phyloP scores from a whole-genome alignment of 495 filamentous ascomycete genomes.

The Chaetomium cochliodes region DNA sequence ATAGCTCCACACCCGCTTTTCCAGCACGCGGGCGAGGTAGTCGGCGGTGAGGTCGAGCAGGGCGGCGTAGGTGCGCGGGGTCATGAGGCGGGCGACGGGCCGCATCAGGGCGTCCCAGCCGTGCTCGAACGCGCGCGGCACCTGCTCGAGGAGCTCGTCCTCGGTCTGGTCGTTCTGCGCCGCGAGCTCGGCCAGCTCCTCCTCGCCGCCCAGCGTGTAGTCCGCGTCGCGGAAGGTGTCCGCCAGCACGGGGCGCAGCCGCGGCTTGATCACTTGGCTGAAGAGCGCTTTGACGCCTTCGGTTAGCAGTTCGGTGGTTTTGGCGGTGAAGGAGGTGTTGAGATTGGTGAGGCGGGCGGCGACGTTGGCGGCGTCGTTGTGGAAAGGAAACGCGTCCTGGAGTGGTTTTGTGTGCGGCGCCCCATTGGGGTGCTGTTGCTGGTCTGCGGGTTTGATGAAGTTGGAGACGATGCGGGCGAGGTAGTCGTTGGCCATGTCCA shows the following conservation, averaged over 20 bases:
- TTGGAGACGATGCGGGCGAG: conserved; percentile 76
- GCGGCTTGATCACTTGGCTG: conserved; percentile 81
- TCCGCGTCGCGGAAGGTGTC: conserved; percentile 92
- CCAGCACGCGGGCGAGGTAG: conserved; percentile 71
- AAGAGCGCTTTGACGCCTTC: conserved; percentile 84
- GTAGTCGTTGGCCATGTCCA: conserved; percentile 88
- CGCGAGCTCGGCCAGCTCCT: conserved; percentile 51
- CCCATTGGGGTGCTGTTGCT: conserved; percentile 23
- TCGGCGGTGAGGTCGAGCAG: conserved; percentile 69
- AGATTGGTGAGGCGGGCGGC: conserved; percentile 64
- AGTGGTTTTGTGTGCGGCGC: conserved; percentile 43
- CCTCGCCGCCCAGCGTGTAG: conserved; percentile 58
- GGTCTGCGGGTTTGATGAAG: conserved; percentile 49
- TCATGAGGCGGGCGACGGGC: conserved; percentile 83
- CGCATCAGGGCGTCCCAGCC: conserved; percentile 82
- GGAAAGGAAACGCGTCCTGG: conserved; percentile 71
- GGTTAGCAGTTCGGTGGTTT: conserved; percentile 73
- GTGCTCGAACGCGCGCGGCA: conserved; percentile 70
- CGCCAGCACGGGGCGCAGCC: conserved; percentile 77
- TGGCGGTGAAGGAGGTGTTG: conserved; percentile 66
- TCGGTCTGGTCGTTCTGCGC: conserved; percentile 52
- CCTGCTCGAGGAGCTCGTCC: conserved; percentile 55
- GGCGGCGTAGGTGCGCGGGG: conserved; percentile 62
- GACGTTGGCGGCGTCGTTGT: conserved; percentile 67
- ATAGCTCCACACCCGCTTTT: conserved; percentile 88